Percentiles rank a stretch among this genome's conserved stretches.
Evolutionary conservation across 192 early-diverging fungal species (phyloP).

Genomic region (Jimgerdemannia lactiflua): DNA sequence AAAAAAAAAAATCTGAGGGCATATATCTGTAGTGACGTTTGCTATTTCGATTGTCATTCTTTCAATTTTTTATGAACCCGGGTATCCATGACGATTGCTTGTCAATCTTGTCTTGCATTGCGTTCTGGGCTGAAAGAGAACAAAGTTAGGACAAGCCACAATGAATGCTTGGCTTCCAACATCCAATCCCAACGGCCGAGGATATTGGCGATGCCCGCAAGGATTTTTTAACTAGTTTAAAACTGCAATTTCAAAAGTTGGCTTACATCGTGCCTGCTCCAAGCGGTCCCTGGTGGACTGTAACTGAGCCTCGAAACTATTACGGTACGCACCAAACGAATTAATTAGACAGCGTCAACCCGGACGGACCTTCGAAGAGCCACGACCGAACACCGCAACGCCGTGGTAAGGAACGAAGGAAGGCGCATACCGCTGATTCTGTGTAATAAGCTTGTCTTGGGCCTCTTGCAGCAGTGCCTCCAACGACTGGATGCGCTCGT

Average conservation of each 20-base stretch:
- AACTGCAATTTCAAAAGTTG: too few relatives aligned
- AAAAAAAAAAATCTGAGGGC: too few relatives aligned
- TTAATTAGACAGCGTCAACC: not conserved
- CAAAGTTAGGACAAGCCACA: too few relatives aligned
- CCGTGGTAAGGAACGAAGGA: not conserved
- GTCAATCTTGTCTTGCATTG: not conserved
- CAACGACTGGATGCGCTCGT: constrained; percentile 91
- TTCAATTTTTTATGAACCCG: too few relatives aligned
- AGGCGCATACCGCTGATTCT: constrained; percentile 62
- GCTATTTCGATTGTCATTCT: too few relatives aligned
- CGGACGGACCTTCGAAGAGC: not conserved
- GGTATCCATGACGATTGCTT: too few relatives aligned
- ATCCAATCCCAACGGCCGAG: too few relatives aligned
- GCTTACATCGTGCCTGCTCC: constrained; percentile 63
- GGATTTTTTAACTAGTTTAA: too few relatives aligned
- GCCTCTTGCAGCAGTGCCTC: constrained; percentile 82
- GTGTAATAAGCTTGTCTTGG: constrained; percentile 75
- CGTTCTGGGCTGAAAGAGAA: not conserved
- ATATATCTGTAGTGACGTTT: too few relatives aligned
- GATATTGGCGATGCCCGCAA: too few relatives aligned
- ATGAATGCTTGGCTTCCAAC: too few relatives aligned
- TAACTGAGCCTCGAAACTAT: constrained; percentile 81
- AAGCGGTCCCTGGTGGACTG: constrained; percentile 73
- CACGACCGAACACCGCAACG: not conserved
- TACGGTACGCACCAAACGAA: not conserved